These are phyloP conservation scores for Corinectria fuckeliana DNA, from an alignment of 2,329 filamentous ascomycete genomes.

Conservation along the genomic window DNA sequence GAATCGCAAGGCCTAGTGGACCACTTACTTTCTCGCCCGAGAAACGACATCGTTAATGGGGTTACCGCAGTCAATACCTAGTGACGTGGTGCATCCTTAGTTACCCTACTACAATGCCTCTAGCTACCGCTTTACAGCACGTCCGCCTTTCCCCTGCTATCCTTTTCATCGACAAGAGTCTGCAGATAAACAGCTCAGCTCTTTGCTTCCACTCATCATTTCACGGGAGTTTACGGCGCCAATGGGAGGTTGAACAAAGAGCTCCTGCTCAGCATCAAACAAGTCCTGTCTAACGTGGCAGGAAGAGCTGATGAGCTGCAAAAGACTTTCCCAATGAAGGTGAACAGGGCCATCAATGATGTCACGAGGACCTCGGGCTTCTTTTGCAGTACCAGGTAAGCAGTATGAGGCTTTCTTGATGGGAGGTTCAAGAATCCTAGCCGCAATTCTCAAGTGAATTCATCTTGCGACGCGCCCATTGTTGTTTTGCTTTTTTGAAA, in stretches of 20 bases:
- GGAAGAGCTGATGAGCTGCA: constrained; percentile 40
- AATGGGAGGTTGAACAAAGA: constrained; percentile 41
- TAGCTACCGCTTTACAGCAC: constrained; percentile 40
- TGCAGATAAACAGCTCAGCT: constrained; percentile 8
- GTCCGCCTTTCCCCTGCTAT: constrained; percentile 40
- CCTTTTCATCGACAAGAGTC: constrained; percentile 40
- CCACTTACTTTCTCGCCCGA: constrained; percentile 58
- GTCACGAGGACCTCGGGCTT: constrained; percentile 41
- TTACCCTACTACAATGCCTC: constrained; percentile 41
- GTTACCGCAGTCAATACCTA: constrained; percentile 54
- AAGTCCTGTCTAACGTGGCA: constrained; percentile 39
- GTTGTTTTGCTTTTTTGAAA: constrained; percentile 43
- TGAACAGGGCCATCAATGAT: constrained; percentile 41
- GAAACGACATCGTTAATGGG: constrained; percentile 62
- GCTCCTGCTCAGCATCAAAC: constrained; percentile 42
- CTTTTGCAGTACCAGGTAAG: constrained; percentile 43
- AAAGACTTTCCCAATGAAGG: constrained; percentile 38
- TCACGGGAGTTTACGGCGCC: constrained; percentile 38
- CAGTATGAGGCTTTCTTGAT: neutral
- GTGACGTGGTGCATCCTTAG: constrained; percentile 57
- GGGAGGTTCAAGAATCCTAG: neutral
- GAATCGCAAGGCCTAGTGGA: constrained; percentile 60
- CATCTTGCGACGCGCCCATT: constrained; percentile 42
- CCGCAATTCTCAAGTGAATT: constrained; percentile 34
- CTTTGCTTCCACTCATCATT: fast-evolving